A percentile compares a stretch with the other conserved stretches of the same genome.
Conservation (phyloP, 1,284 basidiomycete species). For the Filobasidium uniguttulatum region DNA sequence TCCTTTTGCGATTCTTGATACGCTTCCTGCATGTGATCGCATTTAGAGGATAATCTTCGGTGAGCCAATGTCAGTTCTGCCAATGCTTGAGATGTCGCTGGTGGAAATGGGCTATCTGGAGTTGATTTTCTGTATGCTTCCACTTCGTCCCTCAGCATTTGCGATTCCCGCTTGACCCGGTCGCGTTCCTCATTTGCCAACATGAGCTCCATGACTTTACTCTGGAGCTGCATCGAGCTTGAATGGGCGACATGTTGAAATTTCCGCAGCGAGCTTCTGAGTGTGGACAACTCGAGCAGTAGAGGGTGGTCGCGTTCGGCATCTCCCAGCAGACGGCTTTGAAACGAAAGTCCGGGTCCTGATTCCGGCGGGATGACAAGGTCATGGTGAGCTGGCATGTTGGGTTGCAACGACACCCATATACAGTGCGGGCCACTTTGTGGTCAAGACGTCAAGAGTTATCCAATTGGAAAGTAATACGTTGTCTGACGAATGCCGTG, state of each 20-base stretch:
- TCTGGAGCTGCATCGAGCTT: slow-evolving; percentile 33
- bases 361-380: too few species aligned
- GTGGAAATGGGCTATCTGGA: neutral
- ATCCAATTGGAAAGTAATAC: too few species aligned
- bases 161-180: slow-evolving; percentile 29
- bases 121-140: slow-evolving; percentile 12
- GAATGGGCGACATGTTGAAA: slow-evolving; percentile 42
- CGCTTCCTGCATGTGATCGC: slow-evolving; percentile 29
- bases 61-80: slow-evolving; percentile 36
- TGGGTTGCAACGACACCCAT: too few species aligned
- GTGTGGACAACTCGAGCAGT: slow-evolving; percentile 48
- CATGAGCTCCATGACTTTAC: slow-evolving; percentile 30
- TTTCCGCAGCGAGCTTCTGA: slow-evolving; percentile 49
- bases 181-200: slow-evolving; percentile 29
- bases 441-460: too few species aligned
- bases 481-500: too few species aligned
- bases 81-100: slow-evolving; percentile 18
- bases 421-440: too few species aligned
- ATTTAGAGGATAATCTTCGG: slow-evolving; percentile 31
- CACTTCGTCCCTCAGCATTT: slow-evolving; percentile 24
- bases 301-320: slow-evolving; percentile 43
- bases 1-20: slow-evolving; percentile 21
- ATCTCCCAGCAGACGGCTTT: too few species aligned
- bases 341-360: too few species aligned
- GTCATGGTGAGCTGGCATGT: too few species aligned